phyloP scores from a whole-genome alignment of 1,284 basidiomycete species.

The Trichosporon faecale region DNA sequence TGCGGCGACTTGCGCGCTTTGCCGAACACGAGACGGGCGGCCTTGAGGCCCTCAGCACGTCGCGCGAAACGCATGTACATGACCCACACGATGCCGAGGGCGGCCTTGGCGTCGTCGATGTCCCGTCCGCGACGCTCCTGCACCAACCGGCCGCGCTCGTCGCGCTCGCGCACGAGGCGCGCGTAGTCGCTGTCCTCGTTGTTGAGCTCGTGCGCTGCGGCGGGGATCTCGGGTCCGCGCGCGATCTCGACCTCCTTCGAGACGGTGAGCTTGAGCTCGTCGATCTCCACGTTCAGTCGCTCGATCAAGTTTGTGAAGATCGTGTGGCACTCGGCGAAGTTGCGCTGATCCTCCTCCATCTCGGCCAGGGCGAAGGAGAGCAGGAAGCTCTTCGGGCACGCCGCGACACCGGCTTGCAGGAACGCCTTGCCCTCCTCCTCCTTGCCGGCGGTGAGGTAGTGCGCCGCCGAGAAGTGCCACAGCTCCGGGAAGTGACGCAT shows the following conservation, averaged over 20 bases:
- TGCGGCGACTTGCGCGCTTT: constrained; percentile 81
- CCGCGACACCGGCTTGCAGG: constrained; percentile 79
- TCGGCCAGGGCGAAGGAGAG: constrained; percentile 89
- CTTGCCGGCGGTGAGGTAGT: constrained; percentile 70
- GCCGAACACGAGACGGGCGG: constrained; percentile 73
- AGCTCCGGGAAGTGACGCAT: constrained; percentile 96
- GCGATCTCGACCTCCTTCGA: constrained; percentile 54
- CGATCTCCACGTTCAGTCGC: constrained; percentile 68
- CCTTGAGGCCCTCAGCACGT: constrained; percentile 77
- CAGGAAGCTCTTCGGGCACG: constrained; percentile 82
- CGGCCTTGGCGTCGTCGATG: constrained; percentile 55
- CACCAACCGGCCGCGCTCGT: constrained; percentile 57
- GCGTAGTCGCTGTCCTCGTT: constrained; percentile 40
- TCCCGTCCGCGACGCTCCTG: constrained; percentile 52
- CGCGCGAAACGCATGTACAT: constrained; percentile 92
- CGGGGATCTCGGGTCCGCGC: constrained; percentile 49
- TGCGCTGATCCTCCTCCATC: constrained; percentile 65
- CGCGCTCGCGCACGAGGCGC: constrained; percentile 65
- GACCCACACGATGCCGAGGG: constrained; percentile 60
- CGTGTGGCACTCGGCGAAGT: constrained; percentile 65
- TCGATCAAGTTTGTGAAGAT: constrained; percentile 70
- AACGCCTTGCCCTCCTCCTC: constrained; percentile 77
- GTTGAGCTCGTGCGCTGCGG: constrained; percentile 36
- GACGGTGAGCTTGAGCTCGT: constrained; percentile 61
- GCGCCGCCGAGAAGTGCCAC: constrained; percentile 90